Evolutionary conservation across 1,139 yeast genomes (phyloP).

Genomic region (Geotrichum bryndzae): DNA sequence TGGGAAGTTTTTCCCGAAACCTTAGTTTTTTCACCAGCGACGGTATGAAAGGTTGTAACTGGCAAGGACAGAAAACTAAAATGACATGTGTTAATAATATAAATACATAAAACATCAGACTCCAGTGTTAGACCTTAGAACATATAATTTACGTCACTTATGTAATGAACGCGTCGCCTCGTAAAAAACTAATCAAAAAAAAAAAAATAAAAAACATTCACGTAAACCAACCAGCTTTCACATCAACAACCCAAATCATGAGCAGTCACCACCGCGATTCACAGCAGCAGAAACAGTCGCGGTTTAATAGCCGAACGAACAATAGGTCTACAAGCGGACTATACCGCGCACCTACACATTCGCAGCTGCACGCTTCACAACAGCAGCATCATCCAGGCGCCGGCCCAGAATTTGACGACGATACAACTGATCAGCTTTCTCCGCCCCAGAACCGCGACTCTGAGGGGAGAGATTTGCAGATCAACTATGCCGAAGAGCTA

Average conservation of each 20-base stretch:
- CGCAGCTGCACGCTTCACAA: not conserved
- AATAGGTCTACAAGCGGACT: not conserved
- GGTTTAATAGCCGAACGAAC: not conserved
- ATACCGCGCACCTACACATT: not conserved
- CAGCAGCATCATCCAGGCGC: not conserved
- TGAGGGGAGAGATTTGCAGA: not conserved
- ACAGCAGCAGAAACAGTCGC: not conserved
- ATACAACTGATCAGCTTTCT: not conserved
- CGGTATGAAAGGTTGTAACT: no score
- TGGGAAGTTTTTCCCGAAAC: no score
- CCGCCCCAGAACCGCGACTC: not conserved
- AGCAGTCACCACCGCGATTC: not conserved
- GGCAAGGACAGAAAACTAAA: no score
- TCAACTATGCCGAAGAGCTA: constrained; percentile 42
- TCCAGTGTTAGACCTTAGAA: no score
- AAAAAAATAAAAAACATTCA: not conserved
- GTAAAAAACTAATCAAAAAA: no score
- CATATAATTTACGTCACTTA: no score
- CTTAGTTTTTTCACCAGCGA: no score
- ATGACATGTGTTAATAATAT: not conserved
- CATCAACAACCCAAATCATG: not conserved
- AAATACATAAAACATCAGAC: not conserved
- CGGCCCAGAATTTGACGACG: not conserved
- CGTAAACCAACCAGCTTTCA: not conserved
- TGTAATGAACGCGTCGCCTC: not conserved